Evolutionary conservation across 768 basidiomycete genomes (phyloP).

Genomic region (Suillus subalutaceus): DNA sequence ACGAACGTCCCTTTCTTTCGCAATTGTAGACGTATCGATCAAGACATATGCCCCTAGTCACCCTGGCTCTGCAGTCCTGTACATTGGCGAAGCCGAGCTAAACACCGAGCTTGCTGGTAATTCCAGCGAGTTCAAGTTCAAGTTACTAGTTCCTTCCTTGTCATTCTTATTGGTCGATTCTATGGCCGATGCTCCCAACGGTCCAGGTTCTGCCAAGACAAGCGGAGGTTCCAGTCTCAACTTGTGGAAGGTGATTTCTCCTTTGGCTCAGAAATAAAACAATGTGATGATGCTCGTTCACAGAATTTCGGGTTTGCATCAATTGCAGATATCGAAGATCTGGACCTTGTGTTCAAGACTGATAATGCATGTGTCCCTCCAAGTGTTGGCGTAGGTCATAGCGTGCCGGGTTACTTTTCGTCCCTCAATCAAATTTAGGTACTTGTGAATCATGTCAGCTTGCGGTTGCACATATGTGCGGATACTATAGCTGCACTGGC

Average conservation of each 20-base stretch:
- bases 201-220: slow-evolving; percentile 21
- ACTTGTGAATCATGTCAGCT: slow-evolving; percentile 49
- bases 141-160: slow-evolving; percentile 49
- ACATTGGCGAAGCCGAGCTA: slow-evolving; percentile 69
- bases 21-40: slow-evolving; percentile 66
- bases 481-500: slow-evolving; percentile 68
- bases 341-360: slow-evolving; percentile 46
- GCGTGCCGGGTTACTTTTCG: not conserved
- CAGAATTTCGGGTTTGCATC: slow-evolving; percentile 73
- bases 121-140: slow-evolving; percentile 56
- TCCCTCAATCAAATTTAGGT: slow-evolving; percentile 43
- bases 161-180: slow-evolving; percentile 60
- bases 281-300: slow-evolving; percentile 10
- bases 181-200: slow-evolving; percentile 35
- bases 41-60: slow-evolving; percentile 58
- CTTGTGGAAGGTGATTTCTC: slow-evolving; percentile 66
- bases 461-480: slow-evolving; percentile 75
- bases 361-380: slow-evolving; percentile 33
- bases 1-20: slow-evolving; percentile 70
- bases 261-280: slow-evolving; percentile 3
- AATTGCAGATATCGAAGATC: slow-evolving; percentile 57
- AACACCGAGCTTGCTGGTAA: slow-evolving; percentile 74
- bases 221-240: slow-evolving; percentile 39
- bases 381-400: slow-evolving; percentile 41
- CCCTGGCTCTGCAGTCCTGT: slow-evolving; percentile 66